phyloP scores from a whole-genome alignment of 306 rosid genomes.

The Arachis stenosperma region DNA sequence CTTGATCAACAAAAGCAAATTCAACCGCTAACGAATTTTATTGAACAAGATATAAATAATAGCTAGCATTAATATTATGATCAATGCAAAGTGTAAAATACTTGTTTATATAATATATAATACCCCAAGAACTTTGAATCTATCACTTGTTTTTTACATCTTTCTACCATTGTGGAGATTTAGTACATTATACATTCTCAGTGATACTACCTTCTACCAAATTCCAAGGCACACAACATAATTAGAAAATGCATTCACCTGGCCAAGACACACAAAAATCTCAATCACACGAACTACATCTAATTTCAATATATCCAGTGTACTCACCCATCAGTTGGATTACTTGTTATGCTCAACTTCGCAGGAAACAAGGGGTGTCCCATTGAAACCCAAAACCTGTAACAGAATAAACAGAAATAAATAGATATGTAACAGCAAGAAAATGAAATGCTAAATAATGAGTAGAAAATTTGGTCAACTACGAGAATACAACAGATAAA shows the following conservation, averaged over 20 bases:
- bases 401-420: slow-evolving; percentile 32
- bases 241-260: slow-evolving; percentile 23
- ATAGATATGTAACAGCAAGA: slow-evolving; percentile 10
- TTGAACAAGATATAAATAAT: slow-evolving; percentile 19
- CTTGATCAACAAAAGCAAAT: slow-evolving; percentile 22
- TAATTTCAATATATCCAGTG: slow-evolving; percentile 25
- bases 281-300: slow-evolving; percentile 6
- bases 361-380: slow-evolving; percentile 73
- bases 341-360: slow-evolving; percentile 60
- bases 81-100: slow-evolving; percentile 8
- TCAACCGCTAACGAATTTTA: slow-evolving; percentile 6
- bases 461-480: not conserved
- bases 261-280: slow-evolving; percentile 7
- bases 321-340: slow-evolving; percentile 86
- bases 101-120: not conserved
- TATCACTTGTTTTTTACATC: not conserved
- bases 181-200: not conserved
- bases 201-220: not conserved
- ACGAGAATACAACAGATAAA: slow-evolving; percentile 21
- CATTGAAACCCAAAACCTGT: slow-evolving; percentile 80
- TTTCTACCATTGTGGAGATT: not conserved
- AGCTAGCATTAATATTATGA: slow-evolving; percentile 14
- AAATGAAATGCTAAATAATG: slow-evolving; percentile 27
- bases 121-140: not conserved
- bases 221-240: slow-evolving; percentile 1